phyloP scores from a whole-genome alignment of 768 basidiomycete species.

The Boletus rubroflammeus region DNA sequence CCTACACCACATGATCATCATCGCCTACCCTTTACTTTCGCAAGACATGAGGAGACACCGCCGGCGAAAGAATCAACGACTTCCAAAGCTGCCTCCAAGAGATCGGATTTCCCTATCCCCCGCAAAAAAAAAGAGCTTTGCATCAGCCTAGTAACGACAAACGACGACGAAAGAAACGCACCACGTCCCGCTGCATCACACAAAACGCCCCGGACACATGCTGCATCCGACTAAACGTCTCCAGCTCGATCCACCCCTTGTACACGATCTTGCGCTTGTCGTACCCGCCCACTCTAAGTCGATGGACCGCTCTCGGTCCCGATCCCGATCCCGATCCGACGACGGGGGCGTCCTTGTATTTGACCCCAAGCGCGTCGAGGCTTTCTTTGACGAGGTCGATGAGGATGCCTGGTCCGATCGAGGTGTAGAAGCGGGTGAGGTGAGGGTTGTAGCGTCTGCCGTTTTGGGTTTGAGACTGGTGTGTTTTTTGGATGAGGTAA shows the following conservation, averaged over 20 bases:
- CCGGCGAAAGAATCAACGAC: slow-evolving; percentile 46
- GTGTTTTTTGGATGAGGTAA: not conserved
- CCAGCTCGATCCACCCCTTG: slow-evolving; percentile 75
- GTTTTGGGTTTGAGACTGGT: slow-evolving; percentile 79
- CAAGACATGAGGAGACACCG: slow-evolving; percentile 58
- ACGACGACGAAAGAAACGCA: slow-evolving; percentile 30
- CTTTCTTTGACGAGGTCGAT: slow-evolving; percentile 52
- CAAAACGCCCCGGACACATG: slow-evolving; percentile 59
- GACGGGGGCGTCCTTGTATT: slow-evolving; percentile 42
- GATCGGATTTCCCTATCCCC: slow-evolving; percentile 64
- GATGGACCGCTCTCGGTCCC: slow-evolving; percentile 21
- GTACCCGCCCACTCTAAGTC: slow-evolving; percentile 62
- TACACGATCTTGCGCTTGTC: slow-evolving; percentile 61
- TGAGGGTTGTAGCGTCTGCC: slow-evolving; percentile 71
- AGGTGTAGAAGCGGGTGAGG: slow-evolving; percentile 79
- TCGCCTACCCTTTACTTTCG: slow-evolving; percentile 5
- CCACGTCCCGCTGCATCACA: slow-evolving; percentile 66
- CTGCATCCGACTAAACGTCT: slow-evolving; percentile 51
- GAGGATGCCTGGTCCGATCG: slow-evolving; percentile 50
- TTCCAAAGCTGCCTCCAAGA: slow-evolving; percentile 80
- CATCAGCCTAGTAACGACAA: not conserved
- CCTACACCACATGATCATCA: not conserved
- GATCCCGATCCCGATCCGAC: not conserved
- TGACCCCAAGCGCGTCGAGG: slow-evolving; percentile 46
- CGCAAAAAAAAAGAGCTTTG: not conserved